phyloP scores from a whole-genome alignment of 78 protist species.

The Dictyostelium brefeldianum region DNA sequence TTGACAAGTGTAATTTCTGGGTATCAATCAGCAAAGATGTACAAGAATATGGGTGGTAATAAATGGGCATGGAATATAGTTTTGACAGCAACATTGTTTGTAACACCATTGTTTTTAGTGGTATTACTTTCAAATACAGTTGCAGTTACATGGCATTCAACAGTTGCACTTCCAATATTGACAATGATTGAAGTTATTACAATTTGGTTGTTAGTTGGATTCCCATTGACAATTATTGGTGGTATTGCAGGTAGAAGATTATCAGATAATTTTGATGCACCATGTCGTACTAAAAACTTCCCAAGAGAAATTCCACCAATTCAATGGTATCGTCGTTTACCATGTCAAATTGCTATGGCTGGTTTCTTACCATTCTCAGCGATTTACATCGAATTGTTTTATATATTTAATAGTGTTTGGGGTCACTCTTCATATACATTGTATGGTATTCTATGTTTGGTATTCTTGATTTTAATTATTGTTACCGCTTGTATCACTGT shows the following conservation, averaged over 20 bases:
- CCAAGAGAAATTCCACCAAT: constrained; percentile 96
- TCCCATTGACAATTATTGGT: constrained; percentile 96
- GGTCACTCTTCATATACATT: constrained; percentile 96
- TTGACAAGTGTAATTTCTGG: constrained; percentile 89
- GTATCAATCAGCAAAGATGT: constrained; percentile 85
- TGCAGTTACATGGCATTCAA: constrained; percentile 89
- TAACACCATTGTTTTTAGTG: constrained; percentile 88
- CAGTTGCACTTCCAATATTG: constrained; percentile 95
- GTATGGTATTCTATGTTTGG: constrained; percentile 93
- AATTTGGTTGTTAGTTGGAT: constrained; percentile 88
- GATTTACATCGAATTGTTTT: constrained; percentile 97
- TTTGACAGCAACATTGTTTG: constrained; percentile 88
- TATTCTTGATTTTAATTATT: constrained; percentile 91
- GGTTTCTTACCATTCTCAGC: constrained; percentile 98
- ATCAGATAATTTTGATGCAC: constrained; percentile 89
- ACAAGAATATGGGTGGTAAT: constrained; percentile 90
- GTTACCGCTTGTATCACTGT: constrained; percentile 97
- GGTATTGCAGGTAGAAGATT: constrained; percentile 94
- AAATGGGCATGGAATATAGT: constrained; percentile 97
- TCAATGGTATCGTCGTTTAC: constrained; percentile 92
- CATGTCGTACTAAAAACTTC: constrained; percentile 94
- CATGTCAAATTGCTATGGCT: constrained; percentile 92
- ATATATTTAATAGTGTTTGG: constrained; percentile 95
- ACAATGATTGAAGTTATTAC: constrained; percentile 89
- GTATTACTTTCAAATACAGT: constrained; percentile 93